Evolutionary conservation across 345 rosid species (phyloP).

Genomic region (Streptanthus diversifolius): DNA sequence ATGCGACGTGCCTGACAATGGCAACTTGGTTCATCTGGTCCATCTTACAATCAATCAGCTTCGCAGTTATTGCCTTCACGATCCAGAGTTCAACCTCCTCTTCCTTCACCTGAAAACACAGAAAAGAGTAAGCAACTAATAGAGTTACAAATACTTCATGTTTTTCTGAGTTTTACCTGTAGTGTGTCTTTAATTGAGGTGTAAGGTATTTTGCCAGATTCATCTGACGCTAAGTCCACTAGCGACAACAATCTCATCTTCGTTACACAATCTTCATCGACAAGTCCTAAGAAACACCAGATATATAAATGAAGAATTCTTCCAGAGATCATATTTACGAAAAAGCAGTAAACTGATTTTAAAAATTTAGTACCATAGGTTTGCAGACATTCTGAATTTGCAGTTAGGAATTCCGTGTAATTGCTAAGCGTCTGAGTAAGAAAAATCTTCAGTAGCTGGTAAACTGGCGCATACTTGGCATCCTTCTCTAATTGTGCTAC

Average conservation of each 20-base stretch:
- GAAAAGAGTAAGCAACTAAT: not conserved
- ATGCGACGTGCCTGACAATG: constrained; percentile 59
- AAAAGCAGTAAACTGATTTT: not conserved
- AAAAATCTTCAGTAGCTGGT: constrained; percentile 83
- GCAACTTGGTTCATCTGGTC: constrained; percentile 93
- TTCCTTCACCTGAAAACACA: constrained; percentile 54
- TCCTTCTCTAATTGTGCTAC: constrained; percentile 80
- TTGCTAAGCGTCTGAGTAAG: constrained; percentile 73
- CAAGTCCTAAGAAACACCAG: constrained; percentile 53
- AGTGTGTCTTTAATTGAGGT: constrained; percentile 65
- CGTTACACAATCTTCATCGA: constrained; percentile 81
- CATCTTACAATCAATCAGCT: constrained; percentile 81
- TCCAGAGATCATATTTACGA: not conserved
- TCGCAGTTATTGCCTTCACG: constrained; percentile 80
- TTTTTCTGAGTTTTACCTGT: constrained; percentile 40
- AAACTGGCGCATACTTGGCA: constrained; percentile 58
- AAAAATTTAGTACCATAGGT: constrained; percentile 51
- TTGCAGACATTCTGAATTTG: constrained; percentile 64
- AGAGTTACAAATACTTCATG: not conserved
- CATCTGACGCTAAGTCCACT: constrained; percentile 75
- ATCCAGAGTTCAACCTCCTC: constrained; percentile 90
- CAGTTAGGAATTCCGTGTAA: constrained; percentile 70
- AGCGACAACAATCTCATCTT: constrained; percentile 93
- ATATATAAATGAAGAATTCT: not conserved
- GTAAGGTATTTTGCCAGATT: constrained; percentile 76